These are phyloP conservation scores for Magnolia changhungtana DNA, from an alignment of 164 flowering plant species.

Conservation along the genomic window DNA sequence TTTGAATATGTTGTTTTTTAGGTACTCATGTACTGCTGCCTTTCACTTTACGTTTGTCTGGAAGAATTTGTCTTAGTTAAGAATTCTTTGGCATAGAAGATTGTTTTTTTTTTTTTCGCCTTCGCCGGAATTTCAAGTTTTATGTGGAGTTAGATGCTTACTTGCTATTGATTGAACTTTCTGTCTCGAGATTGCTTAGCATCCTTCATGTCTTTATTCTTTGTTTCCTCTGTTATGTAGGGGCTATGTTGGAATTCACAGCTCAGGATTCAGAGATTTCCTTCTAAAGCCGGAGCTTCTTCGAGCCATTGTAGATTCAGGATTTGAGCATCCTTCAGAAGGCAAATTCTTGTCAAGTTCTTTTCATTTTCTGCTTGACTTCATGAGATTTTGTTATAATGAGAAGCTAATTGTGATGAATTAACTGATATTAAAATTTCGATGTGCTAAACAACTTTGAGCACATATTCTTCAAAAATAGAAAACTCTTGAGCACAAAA, in stretches of 20 bases:
- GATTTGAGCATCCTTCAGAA: constrained; percentile 99
- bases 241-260: constrained; percentile 97
- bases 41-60: no score
- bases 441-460: no score
- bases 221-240: constrained; percentile 24
- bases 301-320: constrained; percentile 92
- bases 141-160: background rate
- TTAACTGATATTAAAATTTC: no score
- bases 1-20: no score
- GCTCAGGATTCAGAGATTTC: constrained; percentile 97
- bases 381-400: background rate
- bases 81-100: no score
- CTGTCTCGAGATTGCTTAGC: background rate
- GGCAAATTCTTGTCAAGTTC: constrained; percentile 37
- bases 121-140: background rate
- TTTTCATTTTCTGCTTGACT: background rate
- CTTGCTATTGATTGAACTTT: background rate
- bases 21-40: no score
- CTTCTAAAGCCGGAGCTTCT: constrained; percentile 95
- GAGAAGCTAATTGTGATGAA: no score
- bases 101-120: background rate
- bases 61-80: no score
- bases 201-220: background rate
- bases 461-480: no score
- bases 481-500: no score